Percentiles rank a stretch among this genome's conserved stretches.
phyloP scores from a whole-genome alignment of 2,329 filamentous ascomycete genomes.

The Annulohypoxylon truncatum region DNA sequence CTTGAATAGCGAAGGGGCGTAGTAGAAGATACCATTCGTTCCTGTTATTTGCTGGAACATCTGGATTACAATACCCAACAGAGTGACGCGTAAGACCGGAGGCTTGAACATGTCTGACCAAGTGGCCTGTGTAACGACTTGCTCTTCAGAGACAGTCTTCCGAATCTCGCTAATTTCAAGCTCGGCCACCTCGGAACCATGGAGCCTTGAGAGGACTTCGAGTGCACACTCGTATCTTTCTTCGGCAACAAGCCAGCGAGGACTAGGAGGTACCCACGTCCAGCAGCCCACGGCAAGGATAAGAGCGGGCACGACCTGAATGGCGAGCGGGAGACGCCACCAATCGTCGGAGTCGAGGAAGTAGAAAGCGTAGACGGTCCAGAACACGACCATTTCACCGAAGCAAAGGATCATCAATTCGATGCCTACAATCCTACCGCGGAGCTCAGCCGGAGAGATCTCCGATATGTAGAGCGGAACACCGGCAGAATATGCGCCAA shows the following conservation, averaged over 20 bases:
- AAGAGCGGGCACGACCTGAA: conserved; percentile 50
- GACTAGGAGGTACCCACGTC: conserved; percentile 45
- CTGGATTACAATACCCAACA: conserved; percentile 46
- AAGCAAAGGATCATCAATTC: conserved; percentile 50
- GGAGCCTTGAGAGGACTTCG: conserved; percentile 43
- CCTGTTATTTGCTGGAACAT: conserved; percentile 48
- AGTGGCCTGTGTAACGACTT: conserved; percentile 35
- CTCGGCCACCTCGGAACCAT: conserved; percentile 54
- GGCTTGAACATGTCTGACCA: conserved; percentile 48
- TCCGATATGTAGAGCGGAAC: conserved; percentile 50
- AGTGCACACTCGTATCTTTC: conserved; percentile 44
- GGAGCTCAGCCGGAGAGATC: conserved; percentile 46
- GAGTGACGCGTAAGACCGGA: conserved; percentile 46
- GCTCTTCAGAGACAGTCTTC: conserved; percentile 40
- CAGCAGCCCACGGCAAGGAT: conserved; percentile 47
- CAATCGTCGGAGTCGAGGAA: conserved; percentile 46
- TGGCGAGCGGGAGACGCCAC: conserved; percentile 52
- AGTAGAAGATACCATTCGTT: conserved; percentile 48
- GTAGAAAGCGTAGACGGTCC: conserved; percentile 47
- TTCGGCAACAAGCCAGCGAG: conserved; percentile 44
- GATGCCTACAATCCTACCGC: conserved; percentile 48
- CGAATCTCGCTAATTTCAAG: conserved; percentile 62
- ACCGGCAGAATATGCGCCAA: conserved; percentile 49
- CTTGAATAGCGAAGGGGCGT: conserved; percentile 44
- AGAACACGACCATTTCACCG: conserved; percentile 50